Evolutionary conservation across 192 early-diverging fungal species (phyloP), one percentile per base, ranked within the genome.

Genomic region (Entrophospora sp.): DNA sequence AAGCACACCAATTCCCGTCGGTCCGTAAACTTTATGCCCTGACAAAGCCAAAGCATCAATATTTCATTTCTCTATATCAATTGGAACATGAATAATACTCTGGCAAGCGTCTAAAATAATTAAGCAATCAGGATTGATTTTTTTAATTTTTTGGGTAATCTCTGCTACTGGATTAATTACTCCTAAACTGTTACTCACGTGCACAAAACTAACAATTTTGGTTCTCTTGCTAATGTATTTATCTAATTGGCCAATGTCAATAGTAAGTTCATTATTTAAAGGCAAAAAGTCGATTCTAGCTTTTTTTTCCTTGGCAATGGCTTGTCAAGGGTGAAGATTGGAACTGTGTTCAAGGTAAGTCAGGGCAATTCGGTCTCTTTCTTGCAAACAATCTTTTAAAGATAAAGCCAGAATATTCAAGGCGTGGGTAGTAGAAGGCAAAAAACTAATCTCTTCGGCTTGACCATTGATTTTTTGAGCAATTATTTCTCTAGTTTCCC

Each of bases 101-200:
- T 58, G 56, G 14, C 56, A 58, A 35, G 56, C 56, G 35, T 58
- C 56, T 35, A 58, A 1, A 35, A 58, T 58, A 14, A 58, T 14
- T 32, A 58, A 37, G 25, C 56, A 58, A 36, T 58, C 35, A 0
- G 56, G 56, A 58, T 58, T 58, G 31, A 58, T 58, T 58, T 58
- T 58, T 58, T 36, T 58, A 58, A 58, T 58, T 58, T 58, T 58
- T 58, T 58, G 0, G 20, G 56, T 34, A 58, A 58, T 58, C 35
- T 58, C 56, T 16, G 31, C 16, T 1, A 58, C 56, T 4, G 56
- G 56, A 32, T 58, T 58, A 58, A 58, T 58, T 36, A 58, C 56
- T 58, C 56, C 56, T 0, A 58, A 18, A 36, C 56, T 58, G 35
- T 58, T 58, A 58, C 56, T 58, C 32, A 58, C 0, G 16, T 58